phyloP scores from a whole-genome alignment of 805 yeast species.

The Wickerhamiella parazyma region DNA sequence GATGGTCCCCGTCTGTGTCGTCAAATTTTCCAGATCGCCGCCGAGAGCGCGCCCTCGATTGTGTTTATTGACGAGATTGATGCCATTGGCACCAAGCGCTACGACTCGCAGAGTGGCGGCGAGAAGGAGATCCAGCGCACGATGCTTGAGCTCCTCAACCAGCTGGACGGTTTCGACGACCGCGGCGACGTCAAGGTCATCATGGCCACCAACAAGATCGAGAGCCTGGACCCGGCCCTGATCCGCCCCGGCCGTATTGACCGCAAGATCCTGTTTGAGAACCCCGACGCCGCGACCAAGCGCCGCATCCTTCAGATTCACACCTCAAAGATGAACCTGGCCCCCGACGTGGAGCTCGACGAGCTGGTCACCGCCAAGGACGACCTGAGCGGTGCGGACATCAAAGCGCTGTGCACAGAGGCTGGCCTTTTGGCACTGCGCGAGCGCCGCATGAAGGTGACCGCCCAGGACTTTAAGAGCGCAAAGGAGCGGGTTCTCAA shows the following conservation, averaged over 20 bases:
- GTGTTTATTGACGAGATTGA: constrained; percentile 97
- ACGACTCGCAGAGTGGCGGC: constrained; percentile 83
- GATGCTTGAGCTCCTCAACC: constrained; percentile 89
- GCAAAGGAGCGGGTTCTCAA: constrained; percentile 93
- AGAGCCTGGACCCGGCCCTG: constrained; percentile 86
- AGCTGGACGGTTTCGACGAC: constrained; percentile 93
- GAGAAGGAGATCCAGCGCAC: constrained; percentile 96
- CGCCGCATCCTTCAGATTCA: constrained; percentile 86
- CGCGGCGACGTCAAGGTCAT: constrained; percentile 95
- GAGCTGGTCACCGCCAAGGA: constrained; percentile 83
- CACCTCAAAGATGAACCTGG: constrained; percentile 82
- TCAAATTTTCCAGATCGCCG: constrained; percentile 91
- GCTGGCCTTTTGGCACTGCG: constrained; percentile 92
- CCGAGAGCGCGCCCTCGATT: constrained; percentile 95
- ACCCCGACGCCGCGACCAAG: constrained; percentile 86
- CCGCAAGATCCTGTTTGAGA: constrained; percentile 88
- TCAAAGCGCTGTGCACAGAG: constrained; percentile 94
- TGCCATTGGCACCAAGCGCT: constrained; percentile 97
- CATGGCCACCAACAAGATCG: constrained; percentile 96
- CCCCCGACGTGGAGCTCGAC: constrained; percentile 77
- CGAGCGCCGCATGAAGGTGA: constrained; percentile 95
- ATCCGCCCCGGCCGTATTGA: constrained; percentile 96
- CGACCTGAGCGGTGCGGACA: constrained; percentile 93
- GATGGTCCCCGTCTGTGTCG: constrained; percentile 94
- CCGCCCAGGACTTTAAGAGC: constrained; percentile 80